Conservation (phyloP, 2,329 filamentous ascomycete genomes). For the Fusarium buharicum region DNA sequence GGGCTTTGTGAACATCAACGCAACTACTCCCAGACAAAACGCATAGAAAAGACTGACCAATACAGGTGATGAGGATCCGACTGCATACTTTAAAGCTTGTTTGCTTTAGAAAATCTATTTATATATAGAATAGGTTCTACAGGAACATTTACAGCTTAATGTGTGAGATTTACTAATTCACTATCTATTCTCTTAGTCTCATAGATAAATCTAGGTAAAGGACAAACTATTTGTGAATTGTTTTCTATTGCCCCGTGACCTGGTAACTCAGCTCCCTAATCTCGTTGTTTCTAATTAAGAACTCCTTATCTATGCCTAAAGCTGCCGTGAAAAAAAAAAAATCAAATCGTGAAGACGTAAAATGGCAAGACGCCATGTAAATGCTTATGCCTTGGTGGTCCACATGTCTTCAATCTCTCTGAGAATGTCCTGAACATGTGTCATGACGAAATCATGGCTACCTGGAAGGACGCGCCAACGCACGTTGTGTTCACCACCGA, state of each 20-base stretch:
- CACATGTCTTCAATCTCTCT: slow-evolving; percentile 61
- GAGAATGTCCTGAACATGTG: slow-evolving; percentile 58
- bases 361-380: not conserved
- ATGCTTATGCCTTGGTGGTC: slow-evolving; percentile 43
- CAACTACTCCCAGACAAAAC: too few relatives aligned
- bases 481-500: slow-evolving; percentile 62
- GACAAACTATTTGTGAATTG: not conserved
- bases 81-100: too few relatives aligned
- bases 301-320: not conserved
- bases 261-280: slow-evolving; percentile 23
- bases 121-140: too few relatives aligned
- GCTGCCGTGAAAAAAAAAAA: not conserved
- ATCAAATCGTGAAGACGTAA: not conserved
- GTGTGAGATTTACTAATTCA: too few relatives aligned
- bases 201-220: not conserved
- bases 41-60: too few relatives aligned
- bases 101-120: too few relatives aligned
- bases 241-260: not conserved
- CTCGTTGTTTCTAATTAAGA: slow-evolving; percentile 3
- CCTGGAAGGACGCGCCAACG: slow-evolving; percentile 63
- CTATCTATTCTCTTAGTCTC: not conserved
- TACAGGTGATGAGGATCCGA: too few relatives aligned
- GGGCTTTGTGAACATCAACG: slow-evolving; percentile 4
- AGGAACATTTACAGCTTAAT: too few relatives aligned
- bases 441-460: slow-evolving; percentile 72